Evolutionary conservation across 2,329 filamentous ascomycete genomes (phyloP).

Genomic region (Calonectria pauciramosa): DNA sequence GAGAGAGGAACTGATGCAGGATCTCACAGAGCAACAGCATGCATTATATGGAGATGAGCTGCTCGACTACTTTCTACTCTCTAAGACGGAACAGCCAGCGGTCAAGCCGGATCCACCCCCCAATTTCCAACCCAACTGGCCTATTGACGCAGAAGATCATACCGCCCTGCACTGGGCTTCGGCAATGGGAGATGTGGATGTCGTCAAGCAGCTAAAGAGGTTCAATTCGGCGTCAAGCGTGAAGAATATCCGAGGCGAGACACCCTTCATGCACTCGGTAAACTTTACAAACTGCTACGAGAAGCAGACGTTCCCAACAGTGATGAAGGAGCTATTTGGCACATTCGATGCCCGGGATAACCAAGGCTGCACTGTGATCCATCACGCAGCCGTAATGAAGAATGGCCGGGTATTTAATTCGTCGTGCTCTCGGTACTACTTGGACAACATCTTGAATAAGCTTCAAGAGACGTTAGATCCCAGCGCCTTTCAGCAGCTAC

Average conservation of each 20-base stretch:
- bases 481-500: slow-evolving; percentile 80
- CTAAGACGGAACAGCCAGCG: slow-evolving; percentile 81
- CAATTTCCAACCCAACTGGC: slow-evolving; percentile 89
- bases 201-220: slow-evolving; percentile 87
- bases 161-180: slow-evolving; percentile 97
- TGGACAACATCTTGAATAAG: slow-evolving; percentile 90
- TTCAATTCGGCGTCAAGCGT: slow-evolving; percentile 82
- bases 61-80: slow-evolving; percentile 94
- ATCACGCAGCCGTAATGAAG: slow-evolving; percentile 93
- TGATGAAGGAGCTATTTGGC: slow-evolving; percentile 86
- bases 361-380: slow-evolving; percentile 89
- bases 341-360: slow-evolving; percentile 86
- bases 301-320: slow-evolving; percentile 87
- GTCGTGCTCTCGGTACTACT: slow-evolving; percentile 91
- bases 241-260: slow-evolving; percentile 82
- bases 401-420: slow-evolving; percentile 85
- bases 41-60: slow-evolving; percentile 93
- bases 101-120: slow-evolving; percentile 83
- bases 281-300: slow-evolving; percentile 98
- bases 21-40: slow-evolving; percentile 84
- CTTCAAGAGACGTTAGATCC: slow-evolving; percentile 83
- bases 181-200: slow-evolving; percentile 95
- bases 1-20: slow-evolving; percentile 73
- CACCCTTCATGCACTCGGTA: slow-evolving; percentile 93
- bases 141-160: slow-evolving; percentile 94